Conservation (phyloP, 306 rosid species). For the Castanea mollissima region DNA sequence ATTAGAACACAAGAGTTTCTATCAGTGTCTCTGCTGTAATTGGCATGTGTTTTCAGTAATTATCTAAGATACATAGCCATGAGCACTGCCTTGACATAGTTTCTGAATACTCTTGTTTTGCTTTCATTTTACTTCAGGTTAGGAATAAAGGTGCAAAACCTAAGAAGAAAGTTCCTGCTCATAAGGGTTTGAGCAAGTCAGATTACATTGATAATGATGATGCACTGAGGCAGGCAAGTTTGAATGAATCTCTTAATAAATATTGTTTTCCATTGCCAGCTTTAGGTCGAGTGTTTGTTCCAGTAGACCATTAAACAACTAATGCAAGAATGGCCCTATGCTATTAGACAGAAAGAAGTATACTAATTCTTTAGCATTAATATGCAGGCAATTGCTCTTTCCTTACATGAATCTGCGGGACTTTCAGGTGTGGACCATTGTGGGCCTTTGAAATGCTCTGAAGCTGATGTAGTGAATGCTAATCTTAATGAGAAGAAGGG, state of each 20-base stretch:
- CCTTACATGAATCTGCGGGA: conserved; percentile 51
- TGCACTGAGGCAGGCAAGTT: conserved; percentile 64
- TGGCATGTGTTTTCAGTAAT: background rate
- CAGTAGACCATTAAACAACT: conserved; percentile 13
- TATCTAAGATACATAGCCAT: background rate
- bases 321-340: background rate
- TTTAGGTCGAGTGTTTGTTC: conserved; percentile 11
- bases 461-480: conserved; percentile 22
- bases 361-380: conserved; percentile 25
- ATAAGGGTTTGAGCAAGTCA: conserved; percentile 24
- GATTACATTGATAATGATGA: conserved; percentile 53
- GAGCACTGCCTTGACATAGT: background rate
- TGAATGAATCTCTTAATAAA: background rate
- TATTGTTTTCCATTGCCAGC: background rate
- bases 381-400: conserved; percentile 81
- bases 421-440: conserved; percentile 17
- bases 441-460: conserved; percentile 11
- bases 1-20: background rate
- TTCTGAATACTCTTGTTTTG: background rate
- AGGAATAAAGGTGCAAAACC: conserved; percentile 43
- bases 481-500: conserved; percentile 30
- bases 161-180: conserved; percentile 36
- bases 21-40: background rate
- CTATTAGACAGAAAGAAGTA: conserved; percentile 9
- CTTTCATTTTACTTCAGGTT: conserved; percentile 32